Base-by-base conservation (phyloP, 2,329 filamentous ascomycete genomes). In the Orbilia brochopaga region DNA sequence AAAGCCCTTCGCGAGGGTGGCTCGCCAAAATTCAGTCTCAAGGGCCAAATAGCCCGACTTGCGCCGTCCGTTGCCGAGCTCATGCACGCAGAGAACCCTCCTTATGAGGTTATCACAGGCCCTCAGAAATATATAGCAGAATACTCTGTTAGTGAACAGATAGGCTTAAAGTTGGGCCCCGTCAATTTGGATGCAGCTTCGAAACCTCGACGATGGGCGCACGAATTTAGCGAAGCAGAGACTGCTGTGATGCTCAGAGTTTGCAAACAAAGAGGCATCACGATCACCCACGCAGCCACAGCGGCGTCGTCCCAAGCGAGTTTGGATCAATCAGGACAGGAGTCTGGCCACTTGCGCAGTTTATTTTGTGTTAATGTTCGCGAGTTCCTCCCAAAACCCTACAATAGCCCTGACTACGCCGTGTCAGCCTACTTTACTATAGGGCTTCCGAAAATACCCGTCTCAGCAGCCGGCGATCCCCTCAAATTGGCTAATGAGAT, bases 241-340 rank as follows among this genome's bases (percentile, higher is more conserved):
- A 54, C 54, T 2, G n/a, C 32, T 23, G 35, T 7, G 4, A 32
- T 62, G 8, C 17, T 62, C 8, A 44, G 19, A 6, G 48, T 48
- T n/a, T 62, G 58, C 32, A 62, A 54, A 40, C 15, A 37, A 2
- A 21, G 11, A 13, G 50, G 50, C 2, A 27, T 62, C 19, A 62
- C 58, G 6, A 50, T 62, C 13, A 62, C 58, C 27, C 27, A 53
- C 17, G 48, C 58, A 10, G 21, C 44, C 10, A 53, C 51, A 21
- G 48, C 58, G 5, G 58, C 58, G 1, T 32, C 42, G 3, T 50
- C 35, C 1, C 13, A 53, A 15, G 35, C 15, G 6, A 46, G 17
- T 1, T 32, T 44, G 3, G 23, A 62, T 11, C 5, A 54, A 21
- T n/a, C 17, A 10, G 23, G 21, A 23, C 13, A 32, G 21, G 6